Base-by-base conservation (phyloP, 192 early-diverging fungal genomes). In the Gonapodya sp. region DNA sequence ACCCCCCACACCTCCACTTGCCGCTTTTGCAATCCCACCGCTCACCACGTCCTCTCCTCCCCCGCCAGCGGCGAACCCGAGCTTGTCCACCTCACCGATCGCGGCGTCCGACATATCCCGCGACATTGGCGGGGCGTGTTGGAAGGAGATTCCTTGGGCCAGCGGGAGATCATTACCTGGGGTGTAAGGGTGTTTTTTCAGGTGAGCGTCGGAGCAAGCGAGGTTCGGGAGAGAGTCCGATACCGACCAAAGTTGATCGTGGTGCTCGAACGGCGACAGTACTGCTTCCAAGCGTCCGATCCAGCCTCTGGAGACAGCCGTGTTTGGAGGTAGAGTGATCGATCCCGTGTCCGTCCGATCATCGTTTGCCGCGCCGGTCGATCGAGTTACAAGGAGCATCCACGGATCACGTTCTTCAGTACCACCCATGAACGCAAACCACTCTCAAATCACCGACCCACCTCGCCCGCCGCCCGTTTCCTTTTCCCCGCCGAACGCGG, bases 401-500 rank as follows among this genome's bases (percentile, higher is more conserved):
- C n/a, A n/a, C n/a, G n/a, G n/a, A n/a, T n/a, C n/a, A n/a, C n/a
- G n/a, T n/a, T n/a, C n/a, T n/a, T n/a, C n/a, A n/a, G n/a, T n/a
- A n/a, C n/a, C n/a, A n/a, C n/a, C n/a, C n/a, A n/a, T n/a, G n/a
- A n/a, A n/a, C n/a, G n/a, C n/a, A n/a, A n/a, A n/a, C n/a, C n/a
- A n/a, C n/a, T n/a, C n/a, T n/a, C n/a, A n/a, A n/a, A n/a, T n/a
- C n/a, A n/a, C n/a, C n/a, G n/a, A 64, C 46, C 46, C 46, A 64
- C 46, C 96, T 80, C 95, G 93, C 78, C 96, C 96, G 35, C 95
- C 94, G 79, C 95, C 95, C 34, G 95, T 96, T 84, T 98, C 96
- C 89, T 98, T 98, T 88, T 98, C 95, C 78, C 96, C 96, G 73
- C 96, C 96, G 88, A 98, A 97, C 1, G 96, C 96, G 73, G 95